Evolutionary conservation across 768 basidiomycete genomes (phyloP).

Genomic region (Suillus subluteus): DNA sequence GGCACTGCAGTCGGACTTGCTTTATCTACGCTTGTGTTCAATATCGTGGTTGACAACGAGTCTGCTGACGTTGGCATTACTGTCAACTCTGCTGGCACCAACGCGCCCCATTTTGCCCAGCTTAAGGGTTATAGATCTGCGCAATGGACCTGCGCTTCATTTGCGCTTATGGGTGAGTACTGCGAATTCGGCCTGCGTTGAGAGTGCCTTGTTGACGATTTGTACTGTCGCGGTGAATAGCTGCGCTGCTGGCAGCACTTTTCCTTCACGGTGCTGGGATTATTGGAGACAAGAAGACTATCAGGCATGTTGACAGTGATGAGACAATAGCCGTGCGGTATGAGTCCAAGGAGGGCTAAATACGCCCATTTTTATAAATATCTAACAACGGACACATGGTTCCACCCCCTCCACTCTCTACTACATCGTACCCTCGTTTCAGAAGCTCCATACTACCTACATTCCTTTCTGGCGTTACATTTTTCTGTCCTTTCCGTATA

Average conservation of each 20-base stretch:
- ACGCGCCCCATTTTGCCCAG: conserved; percentile 39
- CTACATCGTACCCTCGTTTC: not conserved
- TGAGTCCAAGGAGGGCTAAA: not conserved
- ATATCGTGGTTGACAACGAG: conserved; percentile 45
- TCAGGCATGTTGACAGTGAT: conserved; percentile 21
- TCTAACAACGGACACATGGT: not conserved
- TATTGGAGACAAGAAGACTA: conserved; percentile 36
- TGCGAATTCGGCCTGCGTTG: not conserved
- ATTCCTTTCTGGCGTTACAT: not conserved
- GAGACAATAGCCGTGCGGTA: conserved; percentile 22
- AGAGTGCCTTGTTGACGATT: conserved; percentile 4
- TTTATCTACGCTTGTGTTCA: conserved; percentile 71
- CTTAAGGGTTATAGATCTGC: conserved; percentile 62
- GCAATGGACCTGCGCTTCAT: conserved; percentile 62
- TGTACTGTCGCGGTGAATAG: conserved; percentile 17
- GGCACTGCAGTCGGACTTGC: conserved; percentile 74
- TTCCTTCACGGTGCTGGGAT: conserved; percentile 46
- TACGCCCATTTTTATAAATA: not conserved
- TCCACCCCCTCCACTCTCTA: not conserved
- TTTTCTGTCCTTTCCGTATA: not conserved
- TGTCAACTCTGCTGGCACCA: conserved; percentile 29
- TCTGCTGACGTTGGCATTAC: conserved; percentile 36
- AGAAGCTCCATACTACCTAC: not conserved
- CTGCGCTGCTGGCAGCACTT: conserved; percentile 35
- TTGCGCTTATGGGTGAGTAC: conserved; percentile 58